A percentile compares a stretch with the other conserved stretches of the same genome.
These are phyloP conservation scores for Mycena polygramma DNA, from an alignment of 768 basidiomycete genomes.

Conservation along the genomic window DNA sequence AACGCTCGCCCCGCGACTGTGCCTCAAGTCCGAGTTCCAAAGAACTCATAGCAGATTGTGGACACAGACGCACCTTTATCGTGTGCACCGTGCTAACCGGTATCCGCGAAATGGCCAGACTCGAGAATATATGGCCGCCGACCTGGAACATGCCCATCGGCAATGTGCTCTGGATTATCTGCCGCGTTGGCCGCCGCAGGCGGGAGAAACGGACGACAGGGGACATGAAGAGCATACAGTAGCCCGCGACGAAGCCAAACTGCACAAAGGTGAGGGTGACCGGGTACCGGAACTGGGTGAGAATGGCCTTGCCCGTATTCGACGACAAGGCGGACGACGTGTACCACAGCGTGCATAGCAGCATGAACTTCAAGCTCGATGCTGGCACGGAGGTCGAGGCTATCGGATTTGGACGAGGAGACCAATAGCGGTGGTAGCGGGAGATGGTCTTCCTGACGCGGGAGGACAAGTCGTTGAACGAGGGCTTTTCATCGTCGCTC, in stretches of 20 bases:
- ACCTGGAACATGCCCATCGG: conserved; percentile 99
- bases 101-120: conserved; percentile 96
- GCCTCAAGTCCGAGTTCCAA: too few relatives aligned
- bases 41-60: background rate
- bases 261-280: conserved; percentile 98
- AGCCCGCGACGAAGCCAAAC: conserved; percentile 93
- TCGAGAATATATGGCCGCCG: conserved; percentile 97
- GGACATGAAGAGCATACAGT: conserved; percentile 88
- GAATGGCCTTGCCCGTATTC: conserved; percentile 96
- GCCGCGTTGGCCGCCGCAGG: conserved; percentile 77
- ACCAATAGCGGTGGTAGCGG: conserved; percentile 35
- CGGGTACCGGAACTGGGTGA: conserved; percentile 93
- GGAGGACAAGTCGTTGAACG: conserved; percentile 34
- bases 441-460: conserved; percentile 30
- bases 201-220: conserved; percentile 76
- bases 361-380: conserved; percentile 65
- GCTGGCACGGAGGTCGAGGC: conserved; percentile 47
- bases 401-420: conserved; percentile 36
- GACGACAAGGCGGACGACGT: conserved; percentile 92
- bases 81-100: conserved; percentile 99
- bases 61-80: conserved; percentile 82
- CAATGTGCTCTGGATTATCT: conserved; percentile 83
- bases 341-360: conserved; percentile 94
- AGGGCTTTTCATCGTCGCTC: conserved; percentile 34
- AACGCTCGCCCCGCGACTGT: too few relatives aligned